These are phyloP conservation scores for Sclerotinia nivalis DNA, from an alignment of 2,329 filamentous ascomycete genomes.

Conservation along the genomic window DNA sequence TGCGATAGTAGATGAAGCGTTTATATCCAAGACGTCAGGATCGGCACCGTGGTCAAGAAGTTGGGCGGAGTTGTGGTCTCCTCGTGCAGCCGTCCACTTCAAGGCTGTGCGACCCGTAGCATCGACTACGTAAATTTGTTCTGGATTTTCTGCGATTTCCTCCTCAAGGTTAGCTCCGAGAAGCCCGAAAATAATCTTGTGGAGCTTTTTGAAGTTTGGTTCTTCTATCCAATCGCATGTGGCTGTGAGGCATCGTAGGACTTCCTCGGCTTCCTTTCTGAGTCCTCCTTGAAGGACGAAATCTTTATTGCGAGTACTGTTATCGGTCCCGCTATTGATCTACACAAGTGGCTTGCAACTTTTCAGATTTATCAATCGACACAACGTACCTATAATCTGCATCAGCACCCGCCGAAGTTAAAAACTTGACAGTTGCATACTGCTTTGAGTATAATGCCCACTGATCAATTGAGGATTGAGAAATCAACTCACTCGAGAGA, in stretches of 20 bases:
- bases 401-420: conserved; percentile 21
- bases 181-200: conserved; percentile 24
- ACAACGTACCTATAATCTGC: conserved; percentile 18
- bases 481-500: conserved; percentile 21
- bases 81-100: conserved; percentile 25
- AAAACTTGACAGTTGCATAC: conserved; percentile 21
- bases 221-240: conserved; percentile 25
- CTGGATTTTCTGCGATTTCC: conserved; percentile 1
- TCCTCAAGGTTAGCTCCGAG: conserved; percentile 15
- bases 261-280: conserved; percentile 17
- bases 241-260: conserved; percentile 15
- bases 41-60: conserved; percentile 25
- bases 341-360: not conserved
- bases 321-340: conserved; percentile 21
- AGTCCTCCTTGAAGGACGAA: conserved; percentile 21
- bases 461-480: not conserved
- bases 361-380: not conserved
- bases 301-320: conserved; percentile 25
- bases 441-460: conserved; percentile 25
- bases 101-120: conserved; percentile 23
- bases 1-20: conserved; percentile 21
- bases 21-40: conserved; percentile 24
- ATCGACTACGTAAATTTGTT: conserved; percentile 21
- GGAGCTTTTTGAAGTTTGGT: conserved; percentile 25
- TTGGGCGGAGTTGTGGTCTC: conserved; percentile 20